Evolutionary conservation across 257 asterid genomes (phyloP), one percentile per base, ranked within the genome.

Genomic region (Plectranthus barbatus): DNA sequence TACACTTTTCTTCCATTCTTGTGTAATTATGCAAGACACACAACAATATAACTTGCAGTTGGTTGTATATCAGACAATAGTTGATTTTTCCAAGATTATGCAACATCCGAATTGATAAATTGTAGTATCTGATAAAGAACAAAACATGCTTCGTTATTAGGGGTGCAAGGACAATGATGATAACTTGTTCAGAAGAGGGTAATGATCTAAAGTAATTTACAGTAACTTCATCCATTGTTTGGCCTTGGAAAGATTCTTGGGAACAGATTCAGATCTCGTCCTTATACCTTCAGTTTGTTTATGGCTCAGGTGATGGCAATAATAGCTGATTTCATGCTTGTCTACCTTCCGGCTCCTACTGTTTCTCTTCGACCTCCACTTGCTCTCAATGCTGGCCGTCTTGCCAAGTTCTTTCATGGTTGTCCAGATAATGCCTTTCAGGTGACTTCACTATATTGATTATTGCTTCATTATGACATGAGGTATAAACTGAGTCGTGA

Each of bases 311-410:
- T 81, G 62, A 91, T 88, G 98, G 96, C 98, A 37, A 62, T 91
- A 61, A 80, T 91, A 69, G 98, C 98, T 59, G 98, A 88, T 80
- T 91, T 88, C 81, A 91, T 88, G 98, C 96, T 88, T 39, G 96
- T 91, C 46, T 91, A 84, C 77, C 97, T 91, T 67, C 98, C 97
- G 10, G 98, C 97, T 67, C 98, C 97, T 26, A 91, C 98, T n/a
- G 86, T 91, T 71, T 83, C 98, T 72, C 95, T 91, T 62, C 83
- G 89, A 40, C 46, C 89, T 9, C 89, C 93, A 60, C 84, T 86
- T 51, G 86, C 83, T 3, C 75, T 70, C 72, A 71, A 74, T 70
- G 95, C 97, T 49, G 98, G 98, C 9, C 75, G 79, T 41, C 47
- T 88, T 66, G 87, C 95, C 54, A 91, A 79, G 73, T 91, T 83